Evolutionary conservation across 1,139 yeast species (phyloP).

Genomic region (Blastobotrys capitulatus): DNA sequence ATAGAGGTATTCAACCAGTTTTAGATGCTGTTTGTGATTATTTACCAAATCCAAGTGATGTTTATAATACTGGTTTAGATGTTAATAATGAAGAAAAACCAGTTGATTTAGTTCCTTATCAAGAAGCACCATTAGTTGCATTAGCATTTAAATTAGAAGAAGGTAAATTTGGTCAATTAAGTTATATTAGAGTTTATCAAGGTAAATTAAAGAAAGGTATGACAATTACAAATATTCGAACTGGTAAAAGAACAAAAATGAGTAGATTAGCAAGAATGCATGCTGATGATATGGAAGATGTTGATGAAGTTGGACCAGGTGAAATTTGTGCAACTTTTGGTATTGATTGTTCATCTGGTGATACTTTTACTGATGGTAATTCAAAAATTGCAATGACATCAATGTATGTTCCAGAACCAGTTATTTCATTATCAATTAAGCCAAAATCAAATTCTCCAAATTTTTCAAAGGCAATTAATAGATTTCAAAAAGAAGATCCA

Average conservation of each 20-base stretch:
- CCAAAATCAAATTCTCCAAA: constrained; percentile 86
- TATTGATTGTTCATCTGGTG: constrained; percentile 99
- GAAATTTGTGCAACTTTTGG: constrained; percentile 99
- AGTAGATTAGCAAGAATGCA: constrained; percentile 98
- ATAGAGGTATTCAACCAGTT: constrained; percentile 91
- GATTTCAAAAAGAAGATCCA: constrained; percentile 98
- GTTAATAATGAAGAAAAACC: constrained; percentile 63
- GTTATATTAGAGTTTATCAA: constrained; percentile 94
- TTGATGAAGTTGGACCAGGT: constrained; percentile 93
- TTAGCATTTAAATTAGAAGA: constrained; percentile 97
- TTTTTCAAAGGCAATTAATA: constrained; percentile 92
- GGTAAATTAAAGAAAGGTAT: constrained; percentile 90
- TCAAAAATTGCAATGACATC: constrained; percentile 81
- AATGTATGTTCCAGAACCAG: constrained; percentile 98
- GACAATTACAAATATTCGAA: constrained; percentile 81
- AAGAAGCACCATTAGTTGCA: constrained; percentile 81
- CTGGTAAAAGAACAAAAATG: constrained; percentile 90
- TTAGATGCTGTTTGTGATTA: constrained; percentile 94
- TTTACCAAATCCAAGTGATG: constrained; percentile 91
- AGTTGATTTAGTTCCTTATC: constrained; percentile 69
- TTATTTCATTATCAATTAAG: constrained; percentile 81
- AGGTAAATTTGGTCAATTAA: constrained; percentile 95
- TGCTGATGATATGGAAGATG: constrained; percentile 98
- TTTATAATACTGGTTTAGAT: constrained; percentile 85
- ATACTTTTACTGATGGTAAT: constrained; percentile 81